A percentile compares a stretch with the other conserved stretches of the same genome.
Conservation (phyloP, 345 rosid species). For the Eucalyptus curtisii region DNA sequence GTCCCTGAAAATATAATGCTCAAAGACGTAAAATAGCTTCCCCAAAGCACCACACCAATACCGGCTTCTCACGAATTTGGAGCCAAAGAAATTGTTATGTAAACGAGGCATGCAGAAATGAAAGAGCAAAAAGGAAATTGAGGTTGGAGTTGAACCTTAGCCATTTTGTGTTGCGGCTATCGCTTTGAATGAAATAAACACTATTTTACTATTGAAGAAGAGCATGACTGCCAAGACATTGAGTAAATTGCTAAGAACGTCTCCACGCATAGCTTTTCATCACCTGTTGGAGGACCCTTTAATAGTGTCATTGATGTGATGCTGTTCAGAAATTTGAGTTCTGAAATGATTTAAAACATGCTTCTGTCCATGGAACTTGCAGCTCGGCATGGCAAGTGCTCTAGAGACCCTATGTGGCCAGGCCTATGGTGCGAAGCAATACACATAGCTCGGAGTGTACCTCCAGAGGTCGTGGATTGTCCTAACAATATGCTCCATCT, state of each 20-base stretch:
- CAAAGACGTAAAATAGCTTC: neutral
- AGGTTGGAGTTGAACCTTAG: neutral
- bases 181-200: neutral
- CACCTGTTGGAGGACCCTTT: neutral
- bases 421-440: constrained; percentile 64
- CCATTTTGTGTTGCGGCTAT: neutral
- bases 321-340: neutral
- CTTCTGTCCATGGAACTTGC: neutral
- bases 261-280: neutral
- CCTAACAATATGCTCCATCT: constrained; percentile 10
- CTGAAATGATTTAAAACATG: neutral
- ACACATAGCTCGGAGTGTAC: constrained; percentile 70
- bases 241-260: neutral
- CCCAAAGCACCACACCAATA: neutral
- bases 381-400: constrained; percentile 89
- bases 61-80: neutral
- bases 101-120: neutral
- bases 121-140: neutral
- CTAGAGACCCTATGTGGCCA: constrained; percentile 82
- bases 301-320: neutral
- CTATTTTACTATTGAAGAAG: neutral
- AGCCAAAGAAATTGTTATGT: neutral
- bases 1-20: neutral
- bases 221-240: neutral
- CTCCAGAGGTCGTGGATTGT: constrained; percentile 84